These are phyloP conservation scores for Xylaria sp. DNA, from an alignment of 2,329 filamentous ascomycete genomes.

Conservation along the genomic window DNA sequence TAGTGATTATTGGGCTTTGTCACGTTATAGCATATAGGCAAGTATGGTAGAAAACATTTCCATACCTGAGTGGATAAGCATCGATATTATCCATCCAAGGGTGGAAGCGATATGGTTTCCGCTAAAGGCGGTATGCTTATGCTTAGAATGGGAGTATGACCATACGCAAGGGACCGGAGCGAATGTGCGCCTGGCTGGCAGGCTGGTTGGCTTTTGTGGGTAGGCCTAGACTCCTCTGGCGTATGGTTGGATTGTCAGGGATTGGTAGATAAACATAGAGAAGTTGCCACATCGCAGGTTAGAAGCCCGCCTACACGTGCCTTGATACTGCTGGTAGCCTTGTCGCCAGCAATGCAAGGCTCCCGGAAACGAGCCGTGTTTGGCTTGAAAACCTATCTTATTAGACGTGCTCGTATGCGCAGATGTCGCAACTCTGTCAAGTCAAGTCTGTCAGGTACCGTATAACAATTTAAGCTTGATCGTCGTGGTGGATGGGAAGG, in stretches of 20 bases:
- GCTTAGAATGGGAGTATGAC: no score
- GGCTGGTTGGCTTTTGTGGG: no score
- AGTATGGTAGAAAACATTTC: no score
- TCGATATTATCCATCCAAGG: no score
- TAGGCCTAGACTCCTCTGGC: neutral
- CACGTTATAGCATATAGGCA: no score
- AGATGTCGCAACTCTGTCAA: neutral
- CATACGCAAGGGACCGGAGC: no score
- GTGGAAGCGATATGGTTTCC: no score
- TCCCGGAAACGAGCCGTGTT: no score
- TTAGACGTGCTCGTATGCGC: neutral
- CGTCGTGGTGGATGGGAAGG: neutral
- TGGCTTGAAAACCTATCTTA: neutral
- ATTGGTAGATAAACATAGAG: neutral
- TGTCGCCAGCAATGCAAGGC: neutral
- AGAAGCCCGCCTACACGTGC: neutral
- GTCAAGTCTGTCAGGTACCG: neutral
- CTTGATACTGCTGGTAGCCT: neutral
- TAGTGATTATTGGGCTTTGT: neutral
- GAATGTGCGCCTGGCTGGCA: no score
- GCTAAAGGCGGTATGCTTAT: no score
- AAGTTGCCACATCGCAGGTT: neutral
- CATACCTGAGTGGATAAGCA: no score
- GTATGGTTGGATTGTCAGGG: neutral
- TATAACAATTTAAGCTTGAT: neutral